Evolutionary conservation across 768 basidiomycete species (phyloP), one percentile per base, ranked within the genome.

Genomic region (Lactarius akahatsu): DNA sequence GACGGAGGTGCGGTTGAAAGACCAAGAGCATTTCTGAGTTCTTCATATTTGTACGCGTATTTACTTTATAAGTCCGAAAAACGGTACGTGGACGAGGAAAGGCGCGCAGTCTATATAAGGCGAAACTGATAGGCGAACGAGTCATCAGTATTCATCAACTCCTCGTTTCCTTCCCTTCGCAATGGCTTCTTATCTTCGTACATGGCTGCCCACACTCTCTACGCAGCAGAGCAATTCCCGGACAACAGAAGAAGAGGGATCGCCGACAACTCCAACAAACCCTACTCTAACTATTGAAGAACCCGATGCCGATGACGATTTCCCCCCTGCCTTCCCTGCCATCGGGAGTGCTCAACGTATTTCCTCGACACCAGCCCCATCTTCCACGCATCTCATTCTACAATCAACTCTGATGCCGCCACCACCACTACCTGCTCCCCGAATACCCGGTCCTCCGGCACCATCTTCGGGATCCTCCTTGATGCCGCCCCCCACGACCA

Each of bases 321-420:
- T 72, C 15, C 87, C 91, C 8, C 91, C 92, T 13, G 84, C 86
- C 1, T 94, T 94, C 74, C 92, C 92, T 30, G 83, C 82, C 60
- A 77, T 86, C 4, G 81, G 81, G 72, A 92, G 91, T 68, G 88
- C 87, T 4, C 92, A 94, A 71, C 85, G 91, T 32, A 78, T 82
- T 28, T 69, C 77, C 41, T 69, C 70, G 8, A 55, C 65, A 18
- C 58, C 69, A 10, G 40, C 54, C 1, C 58, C 75, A 57, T 77
- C 80, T 32, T 74, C 65, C n/a, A 58, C 59, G 32, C 59, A 56
- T 5, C 40, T 57, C 20, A 47, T 16, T 10, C 9, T 67, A 28
- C 26, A 47, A 11, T 70, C 69, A 36, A 65, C 61, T 26, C 58
- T 70, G 36, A 69, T 63, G 64, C 84, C 73, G 67, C 73, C 72